Evolutionary conservation across 139 green algal species (phyloP).

Genomic region (Coelastrella sp.): DNA sequence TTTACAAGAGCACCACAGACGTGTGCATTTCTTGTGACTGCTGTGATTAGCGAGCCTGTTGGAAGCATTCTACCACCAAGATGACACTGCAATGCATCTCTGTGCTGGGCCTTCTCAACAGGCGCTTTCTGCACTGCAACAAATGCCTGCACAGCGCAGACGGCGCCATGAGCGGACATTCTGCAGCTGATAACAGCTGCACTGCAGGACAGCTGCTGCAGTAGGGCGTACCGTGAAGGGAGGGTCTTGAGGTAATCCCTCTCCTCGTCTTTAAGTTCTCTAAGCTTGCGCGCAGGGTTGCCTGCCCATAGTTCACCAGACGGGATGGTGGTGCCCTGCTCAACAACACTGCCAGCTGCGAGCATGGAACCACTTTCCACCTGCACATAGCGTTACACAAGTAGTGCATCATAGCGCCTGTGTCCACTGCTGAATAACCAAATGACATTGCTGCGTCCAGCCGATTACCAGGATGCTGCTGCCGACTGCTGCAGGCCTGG

Average conservation of each 20-base stretch:
- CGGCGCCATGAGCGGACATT: too few relatives aligned
- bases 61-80: too few relatives aligned
- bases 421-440: neutral
- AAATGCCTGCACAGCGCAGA: too few relatives aligned
- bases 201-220: neutral
- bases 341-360: slow-evolving; percentile 91
- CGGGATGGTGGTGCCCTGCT: slow-evolving; percentile 78
- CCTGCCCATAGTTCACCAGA: slow-evolving; percentile 85
- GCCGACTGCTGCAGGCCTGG: too few relatives aligned
- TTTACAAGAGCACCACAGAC: too few relatives aligned
- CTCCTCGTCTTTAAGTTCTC: slow-evolving; percentile 90
- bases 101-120: too few relatives aligned
- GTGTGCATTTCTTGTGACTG: too few relatives aligned
- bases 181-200: neutral
- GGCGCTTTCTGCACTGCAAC: too few relatives aligned
- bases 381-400: slow-evolving; percentile 46
- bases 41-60: too few relatives aligned
- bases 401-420: neutral
- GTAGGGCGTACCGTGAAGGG: slow-evolving; percentile 40
- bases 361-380: slow-evolving; percentile 88
- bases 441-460: too few relatives aligned
- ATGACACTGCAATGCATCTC: too few relatives aligned
- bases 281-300: slow-evolving; percentile 87
- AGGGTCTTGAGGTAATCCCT: slow-evolving; percentile 77
- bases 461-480: too few relatives aligned